These are phyloP conservation scores for Lactarius indigo DNA, from an alignment of 768 basidiomycete species.

Conservation along the genomic window DNA sequence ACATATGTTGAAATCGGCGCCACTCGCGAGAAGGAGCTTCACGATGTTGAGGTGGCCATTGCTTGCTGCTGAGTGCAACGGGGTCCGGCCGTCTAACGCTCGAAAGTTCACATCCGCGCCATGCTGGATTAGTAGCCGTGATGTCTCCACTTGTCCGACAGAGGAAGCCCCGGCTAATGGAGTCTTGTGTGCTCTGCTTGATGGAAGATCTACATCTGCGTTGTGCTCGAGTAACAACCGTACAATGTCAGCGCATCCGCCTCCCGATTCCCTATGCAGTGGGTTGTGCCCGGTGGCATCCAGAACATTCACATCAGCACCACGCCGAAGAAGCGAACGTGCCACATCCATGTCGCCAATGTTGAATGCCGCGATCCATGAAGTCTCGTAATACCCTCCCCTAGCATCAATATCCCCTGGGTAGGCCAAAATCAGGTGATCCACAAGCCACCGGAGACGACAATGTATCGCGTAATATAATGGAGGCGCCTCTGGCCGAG, in stretches of 20 bases:
- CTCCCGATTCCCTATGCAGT: neutral
- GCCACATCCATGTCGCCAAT: neutral
- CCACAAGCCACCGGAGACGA: neutral
- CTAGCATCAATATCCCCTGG: neutral
- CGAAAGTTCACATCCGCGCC: no score
- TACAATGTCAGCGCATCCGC: neutral
- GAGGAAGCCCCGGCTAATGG: no score
- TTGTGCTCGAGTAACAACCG: constrained; percentile 1
- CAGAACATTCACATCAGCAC: neutral
- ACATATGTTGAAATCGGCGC: no score
- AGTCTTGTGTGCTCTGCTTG: accelerated
- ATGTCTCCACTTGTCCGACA: no score
- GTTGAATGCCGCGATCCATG: neutral
- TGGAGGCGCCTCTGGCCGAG: neutral
- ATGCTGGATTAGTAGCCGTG: no score
- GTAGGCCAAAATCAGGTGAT: neutral
- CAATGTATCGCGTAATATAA: neutral
- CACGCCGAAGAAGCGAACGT: neutral
- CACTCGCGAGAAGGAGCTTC: no score
- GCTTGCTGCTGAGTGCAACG: no score
- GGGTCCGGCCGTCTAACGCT: no score
- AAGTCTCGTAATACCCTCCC: neutral
- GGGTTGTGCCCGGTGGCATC: neutral
- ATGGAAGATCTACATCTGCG: neutral
- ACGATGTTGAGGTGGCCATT: no score